Evolutionary conservation across 78 protist species (phyloP).

Genomic region (Speleostelium caveatum): DNA sequence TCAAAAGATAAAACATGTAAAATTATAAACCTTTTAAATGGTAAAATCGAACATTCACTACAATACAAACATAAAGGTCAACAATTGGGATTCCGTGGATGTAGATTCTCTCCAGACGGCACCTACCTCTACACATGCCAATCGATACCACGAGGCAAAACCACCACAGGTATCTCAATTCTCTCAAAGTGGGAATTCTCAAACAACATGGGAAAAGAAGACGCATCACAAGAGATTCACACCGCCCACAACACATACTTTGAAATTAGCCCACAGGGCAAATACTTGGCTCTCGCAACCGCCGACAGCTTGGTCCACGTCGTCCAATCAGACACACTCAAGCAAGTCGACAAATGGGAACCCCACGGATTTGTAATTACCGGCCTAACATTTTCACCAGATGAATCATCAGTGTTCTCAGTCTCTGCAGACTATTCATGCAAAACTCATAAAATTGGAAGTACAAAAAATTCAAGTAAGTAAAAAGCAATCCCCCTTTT

Average conservation of each 20-base stretch:
- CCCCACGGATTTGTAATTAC: conserved; percentile 63
- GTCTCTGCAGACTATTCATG: conserved; percentile 48
- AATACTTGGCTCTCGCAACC: conserved; percentile 16
- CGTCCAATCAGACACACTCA: background rate
- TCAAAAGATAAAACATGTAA: conserved; percentile 38
- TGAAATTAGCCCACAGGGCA: background rate
- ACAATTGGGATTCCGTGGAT: conserved; percentile 40
- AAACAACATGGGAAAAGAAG: conserved; percentile 2
- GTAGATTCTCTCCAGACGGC: conserved; percentile 32
- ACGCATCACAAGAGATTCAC: background rate
- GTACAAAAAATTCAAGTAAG: background rate
- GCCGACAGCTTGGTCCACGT: conserved; percentile 32
- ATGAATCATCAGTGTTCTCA: conserved; percentile 18
- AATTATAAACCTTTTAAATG: conserved; percentile 30
- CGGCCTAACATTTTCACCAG: conserved; percentile 45
- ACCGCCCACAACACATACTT: conserved; percentile 25
- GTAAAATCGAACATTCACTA: conserved; percentile 35
- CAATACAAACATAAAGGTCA: background rate
- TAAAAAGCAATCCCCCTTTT: background rate
- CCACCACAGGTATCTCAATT: background rate
- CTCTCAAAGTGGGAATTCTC: conserved; percentile 11
- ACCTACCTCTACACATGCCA: background rate
- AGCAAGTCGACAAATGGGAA: conserved; percentile 48
- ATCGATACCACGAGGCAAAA: conserved; percentile 17
- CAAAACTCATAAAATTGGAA: conserved; percentile 48